Conservation (phyloP, 1,284 basidiomycete species). For the Rhodofomes roseus region DNA sequence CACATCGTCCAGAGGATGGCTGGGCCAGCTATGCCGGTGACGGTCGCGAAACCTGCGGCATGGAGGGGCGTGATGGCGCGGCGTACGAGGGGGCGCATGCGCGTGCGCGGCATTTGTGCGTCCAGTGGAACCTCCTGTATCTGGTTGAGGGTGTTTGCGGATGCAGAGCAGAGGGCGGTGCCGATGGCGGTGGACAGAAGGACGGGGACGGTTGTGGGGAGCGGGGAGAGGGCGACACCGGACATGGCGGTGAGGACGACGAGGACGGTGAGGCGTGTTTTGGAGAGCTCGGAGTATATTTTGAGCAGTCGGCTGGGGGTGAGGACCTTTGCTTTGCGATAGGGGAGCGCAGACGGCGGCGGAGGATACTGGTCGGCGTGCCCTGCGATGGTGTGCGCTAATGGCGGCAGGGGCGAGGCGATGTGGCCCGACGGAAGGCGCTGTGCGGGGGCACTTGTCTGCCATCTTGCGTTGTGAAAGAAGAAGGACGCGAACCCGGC, state of each 20-base stretch:
- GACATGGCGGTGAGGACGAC: constrained; percentile 91
- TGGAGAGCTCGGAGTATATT: constrained; percentile 83
- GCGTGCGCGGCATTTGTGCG: constrained; percentile 94
- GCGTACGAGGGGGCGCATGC: constrained; percentile 86
- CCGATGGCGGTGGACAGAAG: constrained; percentile 87
- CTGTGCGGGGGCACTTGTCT: not conserved
- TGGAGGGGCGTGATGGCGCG: constrained; percentile 82
- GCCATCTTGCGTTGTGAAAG: constrained; percentile 53
- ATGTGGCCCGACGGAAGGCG: constrained; percentile 7
- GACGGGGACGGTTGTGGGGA: constrained; percentile 78
- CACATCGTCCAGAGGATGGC: constrained; percentile 80
- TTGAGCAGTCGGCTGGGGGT: constrained; percentile 56
- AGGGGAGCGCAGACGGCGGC: constrained; percentile 15
- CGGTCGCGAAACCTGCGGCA: constrained; percentile 76
- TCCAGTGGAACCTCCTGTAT: constrained; percentile 94
- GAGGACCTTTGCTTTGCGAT: constrained; percentile 31
- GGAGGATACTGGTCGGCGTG: constrained; percentile 8
- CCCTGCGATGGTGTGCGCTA: constrained; percentile 8
- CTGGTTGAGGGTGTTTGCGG: constrained; percentile 95
- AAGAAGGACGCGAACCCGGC: constrained; percentile 52
- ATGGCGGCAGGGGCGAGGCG: not conserved
- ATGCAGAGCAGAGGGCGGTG: constrained; percentile 88
- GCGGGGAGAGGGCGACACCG: constrained; percentile 89
- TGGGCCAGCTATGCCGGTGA: constrained; percentile 77
- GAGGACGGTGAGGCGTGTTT: constrained; percentile 84